Percentiles rank a stretch among this genome's conserved stretches.
phyloP scores from a whole-genome alignment of 176 grass and related monocot genomes.

The Tillandsia leiboldiana region DNA sequence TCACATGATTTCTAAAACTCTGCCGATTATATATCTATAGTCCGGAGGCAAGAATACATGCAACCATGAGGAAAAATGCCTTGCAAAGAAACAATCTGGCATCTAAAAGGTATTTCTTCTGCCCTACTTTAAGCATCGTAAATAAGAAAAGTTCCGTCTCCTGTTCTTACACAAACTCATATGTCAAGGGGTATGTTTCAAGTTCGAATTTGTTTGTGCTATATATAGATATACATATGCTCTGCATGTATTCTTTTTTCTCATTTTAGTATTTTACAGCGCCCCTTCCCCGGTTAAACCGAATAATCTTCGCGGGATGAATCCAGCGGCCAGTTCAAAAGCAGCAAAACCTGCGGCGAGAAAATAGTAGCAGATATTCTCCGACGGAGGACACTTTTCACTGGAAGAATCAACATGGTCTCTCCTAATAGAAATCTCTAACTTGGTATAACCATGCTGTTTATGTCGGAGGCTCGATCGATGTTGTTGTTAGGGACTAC shows the following conservation, averaged over 20 bases:
- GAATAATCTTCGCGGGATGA: constrained; percentile 1
- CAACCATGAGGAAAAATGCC: constrained; percentile 20
- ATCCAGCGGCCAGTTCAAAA: constrained; percentile 12
- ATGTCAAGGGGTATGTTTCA: background rate
- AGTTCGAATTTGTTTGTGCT: too few relatives aligned
- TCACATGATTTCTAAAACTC: background rate
- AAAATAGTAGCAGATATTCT: constrained; percentile 1
- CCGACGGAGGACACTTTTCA: too few relatives aligned
- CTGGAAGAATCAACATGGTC: too few relatives aligned
- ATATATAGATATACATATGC: too few relatives aligned
- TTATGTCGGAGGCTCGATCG: too few relatives aligned
- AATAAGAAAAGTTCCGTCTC: too few relatives aligned
- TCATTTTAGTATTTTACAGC: too few relatives aligned
- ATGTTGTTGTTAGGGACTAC: too few relatives aligned
- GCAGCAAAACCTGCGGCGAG: constrained; percentile 6
- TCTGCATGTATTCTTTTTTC: too few relatives aligned
- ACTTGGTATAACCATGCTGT: too few relatives aligned
- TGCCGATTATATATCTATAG: constrained; percentile 7
- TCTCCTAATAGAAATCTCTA: too few relatives aligned
- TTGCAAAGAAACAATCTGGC: constrained; percentile 10
- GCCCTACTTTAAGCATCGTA: background rate
- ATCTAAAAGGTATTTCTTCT: constrained; percentile 5
- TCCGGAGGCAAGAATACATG: constrained; percentile 27
- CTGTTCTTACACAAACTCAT: background rate
- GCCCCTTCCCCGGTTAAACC: background rate